Evolutionary conservation across 441 rosid species (phyloP).

Genomic region (California macrophylla): DNA sequence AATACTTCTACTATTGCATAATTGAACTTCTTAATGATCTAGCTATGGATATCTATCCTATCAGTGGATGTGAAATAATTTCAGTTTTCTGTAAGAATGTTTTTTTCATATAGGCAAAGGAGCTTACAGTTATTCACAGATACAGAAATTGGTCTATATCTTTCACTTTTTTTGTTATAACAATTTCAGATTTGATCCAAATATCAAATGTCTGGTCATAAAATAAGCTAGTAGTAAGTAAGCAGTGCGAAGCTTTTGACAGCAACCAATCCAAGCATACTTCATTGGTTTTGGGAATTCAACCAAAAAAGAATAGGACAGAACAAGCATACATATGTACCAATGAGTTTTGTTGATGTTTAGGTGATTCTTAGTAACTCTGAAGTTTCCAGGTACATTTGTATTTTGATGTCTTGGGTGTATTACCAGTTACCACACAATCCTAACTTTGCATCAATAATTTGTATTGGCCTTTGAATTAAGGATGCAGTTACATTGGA

Average conservation of each 20-base stretch:
- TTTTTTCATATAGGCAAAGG: background rate
- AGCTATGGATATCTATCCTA: background rate
- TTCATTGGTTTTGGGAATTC: background rate
- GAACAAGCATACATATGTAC: background rate
- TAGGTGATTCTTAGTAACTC: background rate
- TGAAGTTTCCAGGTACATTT: background rate
- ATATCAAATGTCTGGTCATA: background rate
- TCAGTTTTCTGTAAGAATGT: background rate
- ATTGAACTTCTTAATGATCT: background rate
- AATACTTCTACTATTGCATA: background rate
- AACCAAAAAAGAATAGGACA: background rate
- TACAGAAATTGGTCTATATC: background rate
- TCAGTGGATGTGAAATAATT: background rate
- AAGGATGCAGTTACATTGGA: background rate
- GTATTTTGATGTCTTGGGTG: background rate
- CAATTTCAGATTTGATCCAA: background rate
- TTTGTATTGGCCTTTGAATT: background rate
- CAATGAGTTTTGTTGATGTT: background rate
- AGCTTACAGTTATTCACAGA: background rate
- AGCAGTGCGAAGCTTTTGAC: background rate
- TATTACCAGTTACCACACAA: background rate
- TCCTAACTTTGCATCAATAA: background rate
- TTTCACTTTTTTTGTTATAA: background rate
- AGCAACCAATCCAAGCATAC: background rate
- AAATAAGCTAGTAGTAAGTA: background rate